Conservation (phyloP, 176 grass and related monocot genomes). For the Puccinellia tenuiflora region DNA sequence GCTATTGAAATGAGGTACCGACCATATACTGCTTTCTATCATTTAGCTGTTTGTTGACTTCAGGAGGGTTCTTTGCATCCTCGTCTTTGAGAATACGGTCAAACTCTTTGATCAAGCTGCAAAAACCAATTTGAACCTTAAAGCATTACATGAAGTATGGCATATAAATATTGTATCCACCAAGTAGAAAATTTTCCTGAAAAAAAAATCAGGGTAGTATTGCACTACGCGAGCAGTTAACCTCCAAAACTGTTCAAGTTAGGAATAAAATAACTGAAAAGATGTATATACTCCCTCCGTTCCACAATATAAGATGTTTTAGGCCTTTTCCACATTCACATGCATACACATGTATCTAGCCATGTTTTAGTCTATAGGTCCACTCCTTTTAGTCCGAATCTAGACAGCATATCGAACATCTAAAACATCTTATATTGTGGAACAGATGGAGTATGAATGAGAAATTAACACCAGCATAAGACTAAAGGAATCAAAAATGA, state of each 20-base stretch:
- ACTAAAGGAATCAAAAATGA: background rate
- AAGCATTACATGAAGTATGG: slow-evolving; percentile 6
- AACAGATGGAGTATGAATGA: no score
- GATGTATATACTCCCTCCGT: no score
- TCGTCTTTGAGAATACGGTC: slow-evolving; percentile 82
- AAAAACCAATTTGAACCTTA: background rate
- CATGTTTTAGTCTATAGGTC: no score
- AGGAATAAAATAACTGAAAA: slow-evolving; percentile 4
- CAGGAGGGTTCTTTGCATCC: slow-evolving; percentile 55
- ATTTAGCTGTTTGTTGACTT: slow-evolving; percentile 78
- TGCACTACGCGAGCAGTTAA: background rate
- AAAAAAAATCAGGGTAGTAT: slow-evolving; percentile 1
- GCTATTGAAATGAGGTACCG: slow-evolving; percentile 3
- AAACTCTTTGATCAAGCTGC: slow-evolving; percentile 90
- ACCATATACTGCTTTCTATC: slow-evolving; percentile 98
- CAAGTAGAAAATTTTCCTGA: background rate
- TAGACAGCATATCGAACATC: no score
- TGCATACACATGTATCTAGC: no score
- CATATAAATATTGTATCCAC: background rate
- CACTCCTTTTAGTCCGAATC: no score
- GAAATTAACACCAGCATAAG: background rate
- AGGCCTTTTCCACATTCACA: no score
- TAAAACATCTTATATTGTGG: no score
- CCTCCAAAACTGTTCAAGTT: background rate
- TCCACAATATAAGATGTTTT: no score